phyloP scores from a whole-genome alignment of 192 early-diverging fungal species.

The Jimgerdemannia flammicorona region DNA sequence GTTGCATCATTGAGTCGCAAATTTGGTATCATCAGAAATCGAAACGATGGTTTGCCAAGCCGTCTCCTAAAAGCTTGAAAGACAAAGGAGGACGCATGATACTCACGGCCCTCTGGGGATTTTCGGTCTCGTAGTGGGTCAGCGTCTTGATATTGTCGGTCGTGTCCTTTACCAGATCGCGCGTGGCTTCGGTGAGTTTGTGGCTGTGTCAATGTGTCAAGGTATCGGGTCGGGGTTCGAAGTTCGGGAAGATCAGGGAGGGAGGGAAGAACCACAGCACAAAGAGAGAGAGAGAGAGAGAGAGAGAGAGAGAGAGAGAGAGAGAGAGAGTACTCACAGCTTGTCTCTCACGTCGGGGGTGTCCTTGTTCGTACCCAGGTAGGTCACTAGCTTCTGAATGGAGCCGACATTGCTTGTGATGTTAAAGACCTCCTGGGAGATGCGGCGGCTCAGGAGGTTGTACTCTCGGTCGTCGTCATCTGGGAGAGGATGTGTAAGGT shows the following conservation, averaged over 20 bases:
- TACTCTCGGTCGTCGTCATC: constrained; percentile 46
- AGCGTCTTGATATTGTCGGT: constrained; percentile 73
- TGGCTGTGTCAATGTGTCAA: constrained; percentile 20
- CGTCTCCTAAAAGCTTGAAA: not conserved
- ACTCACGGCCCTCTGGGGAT: constrained; percentile 23
- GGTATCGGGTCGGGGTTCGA: no score
- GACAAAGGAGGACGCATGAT: not conserved
- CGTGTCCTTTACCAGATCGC: constrained; percentile 77
- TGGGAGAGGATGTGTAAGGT: not conserved
- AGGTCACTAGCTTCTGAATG: constrained; percentile 73
- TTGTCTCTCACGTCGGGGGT: constrained; percentile 69
- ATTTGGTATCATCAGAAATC: constrained; percentile 5
- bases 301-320: not conserved
- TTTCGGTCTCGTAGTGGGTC: constrained; percentile 47
- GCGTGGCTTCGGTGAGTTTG: constrained; percentile 75
- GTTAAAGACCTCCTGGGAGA: constrained; percentile 82
- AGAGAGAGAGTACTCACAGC: constrained; percentile 46
- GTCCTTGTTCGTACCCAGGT: constrained; percentile 76
- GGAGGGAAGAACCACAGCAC: no score
- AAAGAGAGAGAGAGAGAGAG: not conserved
- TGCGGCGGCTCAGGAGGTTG: constrained; percentile 52
- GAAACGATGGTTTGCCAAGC: not conserved
- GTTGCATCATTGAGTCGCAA: not conserved
- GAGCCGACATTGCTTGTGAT: constrained; percentile 83
- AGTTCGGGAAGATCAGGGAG: no score